phyloP scores from a whole-genome alignment of 2,329 filamentous ascomycete genomes.

The Rutstroemia sp. region DNA sequence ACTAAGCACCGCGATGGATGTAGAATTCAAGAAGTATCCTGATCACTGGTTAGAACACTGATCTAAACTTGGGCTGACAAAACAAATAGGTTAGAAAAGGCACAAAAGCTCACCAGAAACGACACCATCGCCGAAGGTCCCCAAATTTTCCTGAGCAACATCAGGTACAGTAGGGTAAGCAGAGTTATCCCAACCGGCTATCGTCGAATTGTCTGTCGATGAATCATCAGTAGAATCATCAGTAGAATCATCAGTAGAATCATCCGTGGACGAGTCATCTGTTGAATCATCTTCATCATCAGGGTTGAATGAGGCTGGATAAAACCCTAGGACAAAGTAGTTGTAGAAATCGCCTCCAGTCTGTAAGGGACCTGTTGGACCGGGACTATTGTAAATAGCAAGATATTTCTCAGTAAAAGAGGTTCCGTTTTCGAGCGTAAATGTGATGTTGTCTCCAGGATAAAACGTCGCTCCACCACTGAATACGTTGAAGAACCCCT shows the following conservation, averaged over 20 bases:
- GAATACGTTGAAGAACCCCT: slow-evolving; percentile 30
- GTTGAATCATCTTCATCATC: not conserved
- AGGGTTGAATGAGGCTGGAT: slow-evolving; percentile 15
- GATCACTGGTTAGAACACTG: not conserved
- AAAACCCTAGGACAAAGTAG: slow-evolving; percentile 22
- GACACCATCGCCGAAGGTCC: slow-evolving; percentile 16
- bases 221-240: slow-evolving; percentile 1
- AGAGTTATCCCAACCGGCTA: slow-evolving; percentile 8
- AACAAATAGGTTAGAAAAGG: no score
- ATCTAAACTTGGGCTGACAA: not conserved
- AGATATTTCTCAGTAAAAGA: slow-evolving; percentile 26
- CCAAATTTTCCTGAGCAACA: slow-evolving; percentile 17
- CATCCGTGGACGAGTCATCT: not conserved
- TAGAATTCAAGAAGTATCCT: slow-evolving; percentile 22
- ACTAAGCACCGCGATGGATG: slow-evolving; percentile 32
- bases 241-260: not conserved
- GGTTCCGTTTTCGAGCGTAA: slow-evolving; percentile 34
- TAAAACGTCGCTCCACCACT: slow-evolving; percentile 31
- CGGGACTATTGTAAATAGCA: slow-evolving; percentile 24
- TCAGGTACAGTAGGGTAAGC: slow-evolving; percentile 16
- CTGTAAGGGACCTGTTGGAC: slow-evolving; percentile 24
- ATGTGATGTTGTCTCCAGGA: slow-evolving; percentile 30
- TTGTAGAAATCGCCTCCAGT: slow-evolving; percentile 26
- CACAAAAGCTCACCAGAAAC: slow-evolving; percentile 10
- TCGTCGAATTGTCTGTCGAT: not conserved